Percentiles rank a stretch among this genome's conserved stretches.
phyloP scores from a whole-genome alignment of 2,329 filamentous ascomycete genomes.

The Mollisia scopiformis region DNA sequence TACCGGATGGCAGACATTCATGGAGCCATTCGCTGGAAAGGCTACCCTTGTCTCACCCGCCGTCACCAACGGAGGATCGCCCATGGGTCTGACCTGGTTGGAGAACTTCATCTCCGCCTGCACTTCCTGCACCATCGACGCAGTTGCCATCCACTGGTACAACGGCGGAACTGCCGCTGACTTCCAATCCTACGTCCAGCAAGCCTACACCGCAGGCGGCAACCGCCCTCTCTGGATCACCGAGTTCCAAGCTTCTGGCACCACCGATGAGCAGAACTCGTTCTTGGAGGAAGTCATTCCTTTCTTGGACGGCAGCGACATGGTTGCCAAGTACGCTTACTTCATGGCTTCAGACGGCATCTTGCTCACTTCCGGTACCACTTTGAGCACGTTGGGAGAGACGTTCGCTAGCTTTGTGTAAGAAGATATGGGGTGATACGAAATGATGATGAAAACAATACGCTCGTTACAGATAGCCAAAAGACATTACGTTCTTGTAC shows the following conservation, averaged over 20 bases:
- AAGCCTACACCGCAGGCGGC: constrained; percentile 41
- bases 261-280: constrained; percentile 34
- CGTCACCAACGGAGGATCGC: constrained; percentile 48
- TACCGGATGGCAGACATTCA: constrained; percentile 43
- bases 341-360: constrained; percentile 40
- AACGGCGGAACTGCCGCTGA: constrained; percentile 38
- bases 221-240: constrained; percentile 48
- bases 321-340: constrained; percentile 45
- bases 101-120: constrained; percentile 45
- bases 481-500: neutral
- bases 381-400: constrained; percentile 16
- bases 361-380: constrained; percentile 14
- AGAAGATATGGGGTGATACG: neutral
- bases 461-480: neutral
- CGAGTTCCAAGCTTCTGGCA: constrained; percentile 44
- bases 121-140: constrained; percentile 46
- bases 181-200: constrained; percentile 46
- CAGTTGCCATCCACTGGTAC: constrained; percentile 52
- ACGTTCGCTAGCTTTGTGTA: constrained; percentile 11
- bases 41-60: constrained; percentile 49
- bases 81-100: constrained; percentile 48
- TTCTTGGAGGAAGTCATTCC: constrained; percentile 48
- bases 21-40: constrained; percentile 47
- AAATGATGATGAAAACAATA: neutral
- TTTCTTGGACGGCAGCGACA: constrained; percentile 44